These are phyloP conservation scores for Spathaspora arborariae DNA, from an alignment of 805 yeast species.

Conservation along the genomic window DNA sequence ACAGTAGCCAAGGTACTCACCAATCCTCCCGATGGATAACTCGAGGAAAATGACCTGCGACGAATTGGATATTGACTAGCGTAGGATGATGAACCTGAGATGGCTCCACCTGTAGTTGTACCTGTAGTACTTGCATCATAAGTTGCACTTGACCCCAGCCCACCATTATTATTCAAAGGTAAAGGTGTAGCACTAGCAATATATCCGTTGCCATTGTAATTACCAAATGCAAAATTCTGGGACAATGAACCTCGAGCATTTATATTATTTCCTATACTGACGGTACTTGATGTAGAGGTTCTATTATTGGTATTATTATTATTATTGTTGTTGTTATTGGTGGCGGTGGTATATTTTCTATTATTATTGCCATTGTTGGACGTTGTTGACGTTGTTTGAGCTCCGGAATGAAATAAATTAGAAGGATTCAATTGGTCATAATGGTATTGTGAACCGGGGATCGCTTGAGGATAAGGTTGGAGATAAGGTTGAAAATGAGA, in stretches of 20 bases:
- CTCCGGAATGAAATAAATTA: not conserved
- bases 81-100: not conserved
- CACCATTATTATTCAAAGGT: not conserved
- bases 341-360: not conserved
- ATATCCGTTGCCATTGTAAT: not conserved
- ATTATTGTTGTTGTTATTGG: not conserved
- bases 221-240: not conserved
- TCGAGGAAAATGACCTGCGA: not conserved
- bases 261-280: not conserved
- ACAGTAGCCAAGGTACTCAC: not conserved
- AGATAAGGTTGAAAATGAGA: constrained; percentile 10
- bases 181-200: not conserved
- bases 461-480: constrained; percentile 9
- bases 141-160: not conserved
- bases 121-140: not conserved
- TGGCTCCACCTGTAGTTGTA: not conserved
- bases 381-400: not conserved
- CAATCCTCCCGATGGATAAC: not conserved
- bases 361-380: not conserved
- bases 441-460: constrained; percentile 6
- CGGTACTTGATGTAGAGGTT: not conserved
- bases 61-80: not conserved
- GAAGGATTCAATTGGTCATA: not conserved
- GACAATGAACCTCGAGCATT: constrained; percentile 1
- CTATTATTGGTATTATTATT: not conserved